Base-by-base conservation (phyloP, 495 filamentous ascomycete species). In the Astrocystis sublimbata region DNA sequence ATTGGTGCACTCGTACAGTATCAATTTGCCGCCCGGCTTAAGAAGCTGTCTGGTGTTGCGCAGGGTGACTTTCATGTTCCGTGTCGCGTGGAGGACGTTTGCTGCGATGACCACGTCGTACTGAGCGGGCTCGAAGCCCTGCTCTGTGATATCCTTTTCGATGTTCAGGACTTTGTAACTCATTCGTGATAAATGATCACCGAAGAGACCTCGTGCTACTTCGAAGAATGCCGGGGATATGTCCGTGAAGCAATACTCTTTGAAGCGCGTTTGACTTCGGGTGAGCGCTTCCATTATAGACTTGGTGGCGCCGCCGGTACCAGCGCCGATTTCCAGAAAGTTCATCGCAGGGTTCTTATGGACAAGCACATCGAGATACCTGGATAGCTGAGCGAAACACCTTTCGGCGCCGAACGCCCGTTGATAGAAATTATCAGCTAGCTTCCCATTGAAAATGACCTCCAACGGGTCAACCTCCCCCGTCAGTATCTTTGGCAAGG, bases 221-320 rank as follows among this genome's bases (percentile, higher is more conserved):
- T 78, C 75, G 47, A 84, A 81, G 55, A 81, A 84, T 0, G 71
- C 73, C 1, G 75, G 55, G 1, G 80, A 82, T 6, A 84, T 75
- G 57, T 85, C 83, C 1, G 81, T 83, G 55, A 81, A 84, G 12
- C 59, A 63, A 45, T 77, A 79, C 2, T 68, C 70, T 42, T 28
- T 6, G 50, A 65, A 75, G 12, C 19, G 26, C 38, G 62, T 51
- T 35, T 41, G 12, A 12, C 75, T 33, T 49, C 41, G 12, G n/a
- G 54, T 62, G 2, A 68, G 53, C 21, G 54, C 35, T 9, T 6
- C 24, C 19, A 68, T 30, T 21, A 71, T 51, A 19, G 51, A 40
- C 6, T 33, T 17, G 6, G 69, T 69, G 54, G 58, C 62, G 33
- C 72, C 67, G 4, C 75, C 76, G 4, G 78, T 79, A 0, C 77